phyloP scores from a whole-genome alignment of 129 eudicot species.

The Lonicera japonica region DNA sequence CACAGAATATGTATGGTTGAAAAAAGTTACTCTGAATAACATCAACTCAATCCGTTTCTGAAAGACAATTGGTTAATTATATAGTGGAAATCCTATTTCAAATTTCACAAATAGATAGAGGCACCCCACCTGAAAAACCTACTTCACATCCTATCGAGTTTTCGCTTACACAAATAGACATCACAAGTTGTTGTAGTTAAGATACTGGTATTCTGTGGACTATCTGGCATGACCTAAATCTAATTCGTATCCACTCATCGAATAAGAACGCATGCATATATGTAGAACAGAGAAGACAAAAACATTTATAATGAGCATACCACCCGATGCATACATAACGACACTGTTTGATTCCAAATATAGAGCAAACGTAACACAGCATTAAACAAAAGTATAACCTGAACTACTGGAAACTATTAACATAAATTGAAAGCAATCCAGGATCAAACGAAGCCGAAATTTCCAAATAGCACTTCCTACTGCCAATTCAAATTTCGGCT shows the following conservation, averaged over 20 bases:
- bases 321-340: background rate
- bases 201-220: background rate
- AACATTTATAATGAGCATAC: background rate
- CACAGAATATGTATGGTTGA: background rate
- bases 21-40: background rate
- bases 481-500: background rate
- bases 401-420: background rate
- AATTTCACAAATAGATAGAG: background rate
- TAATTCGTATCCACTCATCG: background rate
- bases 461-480: background rate
- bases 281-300: background rate
- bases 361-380: too few relatives aligned
- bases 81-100: background rate
- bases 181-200: background rate
- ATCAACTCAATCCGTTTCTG: background rate
- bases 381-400: background rate
- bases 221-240: background rate
- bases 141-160: background rate
- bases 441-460: background rate
- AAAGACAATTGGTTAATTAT: background rate
- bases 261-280: background rate
- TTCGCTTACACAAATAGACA: background rate
- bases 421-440: background rate
- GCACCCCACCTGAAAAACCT: background rate
- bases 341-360: background rate